Conservation (phyloP, 2,329 filamentous ascomycete genomes). For the Dichotomopilus funicola region DNA sequence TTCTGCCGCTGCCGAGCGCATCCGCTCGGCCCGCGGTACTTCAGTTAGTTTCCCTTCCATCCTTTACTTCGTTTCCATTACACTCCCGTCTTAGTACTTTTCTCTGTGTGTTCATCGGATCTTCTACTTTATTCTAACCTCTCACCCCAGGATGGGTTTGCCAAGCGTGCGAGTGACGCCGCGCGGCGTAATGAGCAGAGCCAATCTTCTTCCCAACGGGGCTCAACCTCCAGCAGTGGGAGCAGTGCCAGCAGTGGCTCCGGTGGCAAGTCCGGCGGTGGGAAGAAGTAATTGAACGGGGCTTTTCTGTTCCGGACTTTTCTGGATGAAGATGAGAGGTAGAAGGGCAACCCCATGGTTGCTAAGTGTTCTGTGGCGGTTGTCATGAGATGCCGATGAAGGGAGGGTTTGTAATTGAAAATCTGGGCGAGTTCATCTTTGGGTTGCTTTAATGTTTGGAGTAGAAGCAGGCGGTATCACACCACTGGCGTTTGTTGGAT, state of each 20-base stretch:
- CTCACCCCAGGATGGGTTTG: slow-evolving; percentile 30
- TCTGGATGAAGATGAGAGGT: too few species aligned
- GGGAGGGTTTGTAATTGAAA: background rate
- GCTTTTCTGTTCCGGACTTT: too few species aligned
- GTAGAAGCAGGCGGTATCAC: background rate
- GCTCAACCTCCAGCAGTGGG: slow-evolving; percentile 11
- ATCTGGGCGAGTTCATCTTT: too few species aligned
- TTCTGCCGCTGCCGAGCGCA: slow-evolving; percentile 35
- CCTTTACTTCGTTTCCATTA: background rate
- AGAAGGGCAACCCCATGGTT: too few species aligned
- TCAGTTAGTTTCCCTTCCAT: slow-evolving; percentile 26
- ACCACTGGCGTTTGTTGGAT: background rate
- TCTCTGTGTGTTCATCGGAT: background rate
- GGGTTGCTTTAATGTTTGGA: too few species aligned
- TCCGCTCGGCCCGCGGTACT: slow-evolving; percentile 35
- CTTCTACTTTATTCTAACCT: too few species aligned
- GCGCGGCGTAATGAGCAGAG: slow-evolving; percentile 27
- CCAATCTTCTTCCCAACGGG: background rate
- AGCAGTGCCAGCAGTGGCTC: slow-evolving; percentile 3
- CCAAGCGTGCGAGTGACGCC: slow-evolving; percentile 31
- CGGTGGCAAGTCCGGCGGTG: background rate
- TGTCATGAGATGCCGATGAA: background rate
- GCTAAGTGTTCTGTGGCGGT: too few species aligned
- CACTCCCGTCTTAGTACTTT: background rate
- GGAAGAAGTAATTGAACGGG: background rate